These are phyloP conservation scores for Fusarium compactum DNA, from an alignment of 2,329 filamentous ascomycete genomes.

Conservation along the genomic window DNA sequence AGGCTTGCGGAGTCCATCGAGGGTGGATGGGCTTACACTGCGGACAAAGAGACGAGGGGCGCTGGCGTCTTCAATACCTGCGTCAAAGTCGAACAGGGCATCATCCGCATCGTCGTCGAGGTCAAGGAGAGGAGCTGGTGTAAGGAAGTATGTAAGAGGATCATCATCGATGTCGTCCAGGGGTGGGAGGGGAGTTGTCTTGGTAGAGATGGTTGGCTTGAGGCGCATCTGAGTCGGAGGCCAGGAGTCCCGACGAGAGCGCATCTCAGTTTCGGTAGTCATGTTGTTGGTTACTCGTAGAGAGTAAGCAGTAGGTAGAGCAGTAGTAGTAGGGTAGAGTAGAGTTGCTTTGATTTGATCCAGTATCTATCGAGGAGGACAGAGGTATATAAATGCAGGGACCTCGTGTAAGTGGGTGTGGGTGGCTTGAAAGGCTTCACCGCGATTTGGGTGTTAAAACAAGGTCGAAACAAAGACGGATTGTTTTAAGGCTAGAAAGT, in stretches of 20 bases:
- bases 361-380: conserved; percentile 11
- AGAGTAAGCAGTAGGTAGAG: neutral
- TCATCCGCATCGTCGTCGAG: conserved; percentile 57
- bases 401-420: conserved; percentile 34
- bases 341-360: conserved; percentile 6
- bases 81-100: conserved; percentile 66
- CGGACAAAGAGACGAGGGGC: conserved; percentile 61
- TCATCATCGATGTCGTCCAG: conserved; percentile 65
- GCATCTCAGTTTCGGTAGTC: conserved; percentile 51
- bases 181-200: conserved; percentile 57
- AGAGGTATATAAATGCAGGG: conserved; percentile 14
- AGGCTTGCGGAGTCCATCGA: conserved; percentile 63
- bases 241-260: conserved; percentile 62
- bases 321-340: neutral
- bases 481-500: conserved; percentile 39
- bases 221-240: conserved; percentile 64
- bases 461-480: conserved; percentile 37
- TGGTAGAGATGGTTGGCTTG: conserved; percentile 55
- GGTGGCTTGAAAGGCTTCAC: conserved; percentile 28
- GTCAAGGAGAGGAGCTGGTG: conserved; percentile 59
- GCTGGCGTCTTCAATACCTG: conserved; percentile 66
- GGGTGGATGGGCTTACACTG: conserved; percentile 68
- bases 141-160: conserved; percentile 68
- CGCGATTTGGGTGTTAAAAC: conserved; percentile 34
- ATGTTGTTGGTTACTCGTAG: conserved; percentile 44